Base-by-base conservation (phyloP, 1,284 basidiomycete species). In the Peniophora sp. region DNA sequence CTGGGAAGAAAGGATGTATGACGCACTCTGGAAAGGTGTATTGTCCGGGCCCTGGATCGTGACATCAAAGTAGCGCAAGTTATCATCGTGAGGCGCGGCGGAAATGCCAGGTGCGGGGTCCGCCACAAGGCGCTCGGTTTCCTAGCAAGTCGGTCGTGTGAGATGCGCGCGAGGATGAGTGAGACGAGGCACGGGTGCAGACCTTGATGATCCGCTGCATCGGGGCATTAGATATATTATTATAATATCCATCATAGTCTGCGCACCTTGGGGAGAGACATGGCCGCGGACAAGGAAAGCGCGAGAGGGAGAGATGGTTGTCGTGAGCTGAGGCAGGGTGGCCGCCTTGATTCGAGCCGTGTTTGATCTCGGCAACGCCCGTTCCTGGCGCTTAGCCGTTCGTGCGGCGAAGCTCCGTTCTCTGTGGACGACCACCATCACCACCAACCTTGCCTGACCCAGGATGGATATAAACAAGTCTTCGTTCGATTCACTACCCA, bases 61-160 rank as follows among this genome's bases (percentile, higher is more conserved):
- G 44, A 99, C 96, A 73, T 99, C 94, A 73, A 99, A 99, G 75
- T 99, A 98, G 50, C 96, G 80, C 54, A 99, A 73, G 71, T 99
- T 99, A 65, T 99, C 96, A 14, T 99, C 95, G 63, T 99, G 96
- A 5, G 96, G 94, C 10, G 78, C 72, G 17, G 96, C 97, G 23
- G 89, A 82, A 59, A 99, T 99, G 48, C 96, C 96, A 23, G 96
- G 96, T 2, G 94, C 93, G 35, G 96, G 93, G 70, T 99, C 96
- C 44, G 92, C 85, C 50, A 96, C 85, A 32, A 99, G 85, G 47
- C 97, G 82, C 68, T 98, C 95, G 41, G 96, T 99, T 78, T 99
- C 96, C 96, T 98, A 60, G 19, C 14, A 19, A 39, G 25, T 45
- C 34, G 20, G 44, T 45, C 44, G 44, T 20, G 38, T 41, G 38